phyloP scores from a whole-genome alignment of 306 rosid species.

The Comarum palustre region DNA sequence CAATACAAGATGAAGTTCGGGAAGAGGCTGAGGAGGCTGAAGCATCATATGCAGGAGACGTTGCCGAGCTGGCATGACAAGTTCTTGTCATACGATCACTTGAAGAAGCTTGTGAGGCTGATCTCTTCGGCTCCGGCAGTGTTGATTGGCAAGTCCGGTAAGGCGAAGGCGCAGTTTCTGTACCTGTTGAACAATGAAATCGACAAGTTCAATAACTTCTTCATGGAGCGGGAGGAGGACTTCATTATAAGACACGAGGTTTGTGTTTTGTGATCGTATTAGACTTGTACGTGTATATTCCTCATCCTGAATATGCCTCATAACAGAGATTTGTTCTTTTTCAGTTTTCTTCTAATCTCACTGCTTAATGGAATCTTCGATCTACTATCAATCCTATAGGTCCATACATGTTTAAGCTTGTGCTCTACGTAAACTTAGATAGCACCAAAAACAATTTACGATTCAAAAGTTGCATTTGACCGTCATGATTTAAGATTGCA shows the following conservation, averaged over 20 bases:
- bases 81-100: conserved; percentile 71
- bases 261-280: not conserved
- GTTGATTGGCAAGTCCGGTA: conserved; percentile 37
- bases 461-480: too few relatives aligned
- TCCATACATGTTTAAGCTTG: too few relatives aligned
- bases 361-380: too few relatives aligned
- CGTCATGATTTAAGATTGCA: too few relatives aligned
- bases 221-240: conserved; percentile 78
- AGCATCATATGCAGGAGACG: conserved; percentile 65
- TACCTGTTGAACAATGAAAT: conserved; percentile 71
- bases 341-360: too few relatives aligned
- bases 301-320: too few relatives aligned
- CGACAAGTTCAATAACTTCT: conserved; percentile 77
- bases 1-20: conserved; percentile 63
- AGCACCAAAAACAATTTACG: too few relatives aligned
- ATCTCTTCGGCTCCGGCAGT: conserved; percentile 35
- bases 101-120: conserved; percentile 65
- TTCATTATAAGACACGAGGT: conserved; percentile 74
- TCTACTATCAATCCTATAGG: too few relatives aligned
- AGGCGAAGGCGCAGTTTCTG: conserved; percentile 56
- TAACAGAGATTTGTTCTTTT: too few relatives aligned
- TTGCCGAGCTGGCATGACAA: conserved; percentile 75
- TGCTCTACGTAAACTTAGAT: too few relatives aligned
- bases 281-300: not conserved
- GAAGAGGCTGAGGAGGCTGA: conserved; percentile 64